Base-by-base conservation (phyloP, 352 stramenopile species). In the Pythium periplocum region DNA sequence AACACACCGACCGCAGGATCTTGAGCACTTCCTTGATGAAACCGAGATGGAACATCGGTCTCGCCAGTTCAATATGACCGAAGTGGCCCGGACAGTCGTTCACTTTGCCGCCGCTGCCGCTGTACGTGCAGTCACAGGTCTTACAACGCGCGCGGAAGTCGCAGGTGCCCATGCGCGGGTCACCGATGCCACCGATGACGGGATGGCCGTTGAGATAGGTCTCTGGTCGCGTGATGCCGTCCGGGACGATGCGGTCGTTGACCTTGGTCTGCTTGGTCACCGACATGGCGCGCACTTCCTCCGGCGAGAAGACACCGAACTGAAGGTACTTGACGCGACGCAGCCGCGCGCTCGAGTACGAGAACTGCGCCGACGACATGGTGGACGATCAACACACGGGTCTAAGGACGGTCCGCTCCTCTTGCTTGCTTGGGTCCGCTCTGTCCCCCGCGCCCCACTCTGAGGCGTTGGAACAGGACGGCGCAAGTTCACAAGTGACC, bases 81-180 rank as follows among this genome's bases (percentile, higher is more conserved):
- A 99, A 99, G 71, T 99, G 98, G 48, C 97, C 97, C 3, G 97
- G 97, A 63, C 97, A 98, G 61, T 97, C 96, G 57, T 98, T 97
- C 63, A 98, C 95, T 50, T 98, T 96, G 51, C 94, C 78, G 45
- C 83, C 87, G 49, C 83, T 96, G 48, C 86, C 86, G 53, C 85
- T 95, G 75, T 96, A 97, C 12, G 83, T 95, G 61, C 87, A 96
- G 59, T 96, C 86, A 62, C 91, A 98, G 34, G 90, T 97, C 65
- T 96, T 96, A 65, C 90, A 97, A 48, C 79, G 71, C 59, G 75
- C 84, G 57, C 78, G 76, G 44, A 93, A 90, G 69, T 96, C 87
- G 51, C 89, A 94, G 50, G 90, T 96, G 63, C 97, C 97, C 75
- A 99, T 97, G 55, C 97, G 87, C 53, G 98, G 97, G 73, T 99